A percentile compares a stretch with the other conserved stretches of the same genome.
Evolutionary conservation across 2,329 filamentous ascomycete genomes (phyloP).

Genomic region (Dactylonectria estremocensis): DNA sequence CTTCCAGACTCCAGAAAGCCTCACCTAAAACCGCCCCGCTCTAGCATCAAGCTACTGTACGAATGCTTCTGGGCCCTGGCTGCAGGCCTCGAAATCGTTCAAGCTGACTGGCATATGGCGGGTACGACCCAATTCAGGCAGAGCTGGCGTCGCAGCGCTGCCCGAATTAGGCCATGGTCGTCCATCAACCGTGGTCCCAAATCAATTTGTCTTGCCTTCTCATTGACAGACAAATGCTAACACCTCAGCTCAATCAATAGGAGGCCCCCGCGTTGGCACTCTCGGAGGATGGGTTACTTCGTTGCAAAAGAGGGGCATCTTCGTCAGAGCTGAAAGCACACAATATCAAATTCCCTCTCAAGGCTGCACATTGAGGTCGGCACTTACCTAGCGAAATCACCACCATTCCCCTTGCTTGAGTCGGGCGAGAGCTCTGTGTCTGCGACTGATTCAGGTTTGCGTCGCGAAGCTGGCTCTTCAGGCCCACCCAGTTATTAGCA

Average conservation of each 20-base stretch:
- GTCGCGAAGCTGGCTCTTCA: neutral
- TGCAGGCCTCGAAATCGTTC: constrained; percentile 13
- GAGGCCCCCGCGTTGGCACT: neutral
- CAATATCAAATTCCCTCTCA: neutral
- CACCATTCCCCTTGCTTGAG: neutral
- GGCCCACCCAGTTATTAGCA: neutral
- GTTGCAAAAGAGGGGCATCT: neutral
- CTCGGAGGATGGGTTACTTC: neutral
- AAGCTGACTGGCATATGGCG: constrained; percentile 19
- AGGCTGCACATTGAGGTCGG: neutral
- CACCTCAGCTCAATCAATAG: constrained; percentile 20
- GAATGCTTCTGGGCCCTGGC: neutral
- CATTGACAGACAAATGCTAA: neutral
- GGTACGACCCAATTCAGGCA: constrained; percentile 16
- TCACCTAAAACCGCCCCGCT: constrained; percentile 3
- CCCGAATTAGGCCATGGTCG: constrained; percentile 31
- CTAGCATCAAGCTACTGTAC: constrained; percentile 11
- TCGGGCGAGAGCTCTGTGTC: neutral
- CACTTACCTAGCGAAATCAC: neutral
- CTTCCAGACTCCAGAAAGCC: constrained; percentile 9
- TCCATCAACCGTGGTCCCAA: constrained; percentile 11
- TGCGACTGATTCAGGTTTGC: neutral
- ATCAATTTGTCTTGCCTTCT: constrained; percentile 23
- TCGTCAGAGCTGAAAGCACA: neutral
- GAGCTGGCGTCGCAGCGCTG: constrained; percentile 30